phyloP scores from a whole-genome alignment of 768 basidiomycete genomes.

The Termitomyces titanicus region DNA sequence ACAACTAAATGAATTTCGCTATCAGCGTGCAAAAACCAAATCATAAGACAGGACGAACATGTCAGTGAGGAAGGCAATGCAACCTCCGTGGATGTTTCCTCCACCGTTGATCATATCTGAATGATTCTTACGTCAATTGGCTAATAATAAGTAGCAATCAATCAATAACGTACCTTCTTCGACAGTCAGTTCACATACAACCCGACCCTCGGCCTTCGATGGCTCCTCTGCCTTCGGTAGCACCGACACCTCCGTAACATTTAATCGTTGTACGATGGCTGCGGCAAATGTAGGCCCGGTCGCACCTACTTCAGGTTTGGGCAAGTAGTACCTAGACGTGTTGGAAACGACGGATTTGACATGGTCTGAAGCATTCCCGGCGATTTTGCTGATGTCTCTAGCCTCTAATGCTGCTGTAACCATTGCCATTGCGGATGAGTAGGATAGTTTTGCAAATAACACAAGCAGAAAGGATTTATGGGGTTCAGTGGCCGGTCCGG shows the following conservation, averaged over 20 bases:
- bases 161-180: conserved; percentile 31
- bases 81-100: conserved; percentile 52
- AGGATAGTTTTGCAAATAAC: background rate
- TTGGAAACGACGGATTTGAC: conserved; percentile 23
- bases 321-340: conserved; percentile 13
- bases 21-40: background rate
- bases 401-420: conserved; percentile 4
- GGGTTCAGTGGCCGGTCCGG: conserved; percentile 6
- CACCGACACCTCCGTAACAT: conserved; percentile 39
- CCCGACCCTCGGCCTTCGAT: conserved; percentile 37
- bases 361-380: conserved; percentile 27
- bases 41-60: conserved; percentile 28
- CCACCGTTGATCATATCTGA: conserved; percentile 53
- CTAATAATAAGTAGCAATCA: background rate
- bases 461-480: background rate
- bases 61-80: conserved; percentile 52
- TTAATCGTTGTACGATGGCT: conserved; percentile 16
- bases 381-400: conserved; percentile 19
- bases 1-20: conserved; percentile 31
- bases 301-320: conserved; percentile 1
- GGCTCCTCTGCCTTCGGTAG: conserved; percentile 41
- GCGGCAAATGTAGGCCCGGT: conserved; percentile 17
- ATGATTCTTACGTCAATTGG: background rate
- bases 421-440: conserved; percentile 1
- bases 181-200: conserved; percentile 41